Percentiles rank a stretch among this genome's conserved stretches.
Conservation (phyloP, 768 basidiomycete genomes). For the Tricholoma terreum region DNA sequence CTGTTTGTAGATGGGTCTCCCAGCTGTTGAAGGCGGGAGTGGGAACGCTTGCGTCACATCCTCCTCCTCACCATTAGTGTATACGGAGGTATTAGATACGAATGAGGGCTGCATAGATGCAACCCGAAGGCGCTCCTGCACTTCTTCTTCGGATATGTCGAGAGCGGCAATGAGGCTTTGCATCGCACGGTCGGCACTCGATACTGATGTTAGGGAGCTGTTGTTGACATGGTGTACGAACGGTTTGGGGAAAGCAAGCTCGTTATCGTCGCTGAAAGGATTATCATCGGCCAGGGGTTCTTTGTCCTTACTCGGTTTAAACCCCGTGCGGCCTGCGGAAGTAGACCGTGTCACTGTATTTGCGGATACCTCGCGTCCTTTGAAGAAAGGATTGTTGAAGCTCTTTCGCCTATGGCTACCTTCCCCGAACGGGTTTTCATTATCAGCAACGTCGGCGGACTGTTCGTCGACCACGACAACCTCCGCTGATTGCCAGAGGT, state of each 20-base stretch:
- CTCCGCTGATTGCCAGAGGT: constrained; percentile 71
- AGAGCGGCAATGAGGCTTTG: constrained; percentile 69
- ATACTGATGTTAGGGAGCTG: constrained; percentile 35
- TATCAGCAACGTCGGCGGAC: constrained; percentile 27
- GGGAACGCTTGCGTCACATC: constrained; percentile 40
- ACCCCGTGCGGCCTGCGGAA: constrained; percentile 24
- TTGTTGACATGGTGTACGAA: constrained; percentile 31
- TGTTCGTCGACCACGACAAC: constrained; percentile 44
- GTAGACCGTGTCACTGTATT: constrained; percentile 36
- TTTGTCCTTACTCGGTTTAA: constrained; percentile 25
- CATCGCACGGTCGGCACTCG: constrained; percentile 52
- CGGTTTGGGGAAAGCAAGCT: constrained; percentile 27
- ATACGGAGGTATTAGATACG: constrained; percentile 31
- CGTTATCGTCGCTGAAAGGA: constrained; percentile 41
- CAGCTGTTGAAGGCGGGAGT: constrained; percentile 30
- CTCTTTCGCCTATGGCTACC: constrained; percentile 35
- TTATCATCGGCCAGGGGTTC: constrained; percentile 19
- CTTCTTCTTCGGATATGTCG: constrained; percentile 44
- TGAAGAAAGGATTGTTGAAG: constrained; percentile 42
- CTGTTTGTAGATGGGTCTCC: constrained; percentile 4
- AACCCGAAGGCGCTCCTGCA: constrained; percentile 49
- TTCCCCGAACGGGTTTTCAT: constrained; percentile 18
- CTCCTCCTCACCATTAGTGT: constrained; percentile 31
- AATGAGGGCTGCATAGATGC: constrained; percentile 59
- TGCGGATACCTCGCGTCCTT: constrained; percentile 36